These are phyloP conservation scores for Phytophthora multivora DNA, from an alignment of 352 stramenopile genomes.

Conservation along the genomic window DNA sequence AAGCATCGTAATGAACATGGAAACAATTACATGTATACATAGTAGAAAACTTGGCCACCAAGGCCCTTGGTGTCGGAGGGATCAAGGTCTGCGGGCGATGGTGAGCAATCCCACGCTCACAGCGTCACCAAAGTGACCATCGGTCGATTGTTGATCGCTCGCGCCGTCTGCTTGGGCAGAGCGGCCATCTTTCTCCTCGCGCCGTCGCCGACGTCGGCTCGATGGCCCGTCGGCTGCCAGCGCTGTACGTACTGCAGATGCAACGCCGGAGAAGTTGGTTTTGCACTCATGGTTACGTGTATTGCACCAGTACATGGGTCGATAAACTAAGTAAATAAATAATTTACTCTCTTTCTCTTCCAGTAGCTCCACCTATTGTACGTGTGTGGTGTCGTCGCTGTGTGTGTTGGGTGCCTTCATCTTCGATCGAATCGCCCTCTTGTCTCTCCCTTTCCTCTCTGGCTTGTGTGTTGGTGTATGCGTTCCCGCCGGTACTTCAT, in stretches of 20 bases:
- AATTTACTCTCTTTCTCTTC: slow-evolving; percentile 39
- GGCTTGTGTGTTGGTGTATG: slow-evolving; percentile 6
- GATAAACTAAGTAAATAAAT: slow-evolving; percentile 55
- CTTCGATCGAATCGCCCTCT: slow-evolving; percentile 28
- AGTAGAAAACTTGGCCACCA: not conserved
- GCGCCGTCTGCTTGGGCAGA: slow-evolving; percentile 25
- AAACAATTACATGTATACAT: not conserved
- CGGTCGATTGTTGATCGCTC: slow-evolving; percentile 18
- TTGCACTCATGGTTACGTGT: slow-evolving; percentile 26
- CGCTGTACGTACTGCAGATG: not conserved
- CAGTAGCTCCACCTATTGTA: slow-evolving; percentile 38
- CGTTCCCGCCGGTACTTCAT: slow-evolving; percentile 4
- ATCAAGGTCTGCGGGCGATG: not conserved
- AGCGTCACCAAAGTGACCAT: slow-evolving; percentile 2
- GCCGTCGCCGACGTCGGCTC: not conserved
- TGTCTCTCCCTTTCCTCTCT: slow-evolving; percentile 8
- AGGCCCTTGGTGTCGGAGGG: not conserved
- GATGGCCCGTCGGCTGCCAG: no score
- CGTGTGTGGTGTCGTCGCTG: slow-evolving; percentile 37
- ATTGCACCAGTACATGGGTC: slow-evolving; percentile 31
- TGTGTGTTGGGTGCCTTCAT: slow-evolving; percentile 22
- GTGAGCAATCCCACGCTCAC: slow-evolving; percentile 8
- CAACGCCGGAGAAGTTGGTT: slow-evolving; percentile 6
- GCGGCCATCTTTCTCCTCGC: slow-evolving; percentile 23
- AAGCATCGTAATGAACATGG: no score